phyloP scores from a whole-genome alignment of 2,329 filamentous ascomycete species.

The Ophiosphaerella herpotricha region DNA sequence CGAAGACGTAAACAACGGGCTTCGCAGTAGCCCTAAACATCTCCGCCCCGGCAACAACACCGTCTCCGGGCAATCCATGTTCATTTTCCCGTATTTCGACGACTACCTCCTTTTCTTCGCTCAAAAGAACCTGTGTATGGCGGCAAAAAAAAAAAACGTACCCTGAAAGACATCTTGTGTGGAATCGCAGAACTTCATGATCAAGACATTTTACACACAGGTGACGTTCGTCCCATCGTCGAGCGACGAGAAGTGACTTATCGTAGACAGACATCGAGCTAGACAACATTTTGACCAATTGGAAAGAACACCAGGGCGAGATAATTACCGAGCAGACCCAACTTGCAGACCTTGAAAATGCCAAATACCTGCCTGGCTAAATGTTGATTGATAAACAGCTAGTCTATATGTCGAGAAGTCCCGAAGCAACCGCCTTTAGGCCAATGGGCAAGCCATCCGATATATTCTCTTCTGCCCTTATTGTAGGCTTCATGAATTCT shows the following conservation, averaged over 20 bases:
- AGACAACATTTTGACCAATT: no score
- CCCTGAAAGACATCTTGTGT: conserved; percentile 42
- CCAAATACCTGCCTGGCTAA: background rate
- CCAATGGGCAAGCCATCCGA: background rate
- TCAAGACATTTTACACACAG: no score
- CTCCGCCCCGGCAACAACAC: conserved; percentile 40
- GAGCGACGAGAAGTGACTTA: no score
- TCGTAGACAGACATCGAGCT: no score
- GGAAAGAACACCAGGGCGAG: no score
- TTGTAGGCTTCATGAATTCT: background rate
- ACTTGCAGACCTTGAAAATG: no score
- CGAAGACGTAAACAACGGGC: background rate
- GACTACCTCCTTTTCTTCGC: conserved; percentile 51
- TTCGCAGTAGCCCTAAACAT: conserved; percentile 1
- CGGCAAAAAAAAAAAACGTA: conserved; percentile 46
- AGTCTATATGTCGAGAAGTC: background rate
- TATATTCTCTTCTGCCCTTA: background rate
- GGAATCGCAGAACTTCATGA: conserved; percentile 5
- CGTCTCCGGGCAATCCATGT: conserved; percentile 51
- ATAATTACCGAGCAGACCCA: no score
- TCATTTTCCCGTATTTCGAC: conserved; percentile 52
- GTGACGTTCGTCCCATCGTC: no score
- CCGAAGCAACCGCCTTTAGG: no score
- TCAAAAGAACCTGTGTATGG: conserved; percentile 46
- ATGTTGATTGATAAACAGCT: background rate